Evolutionary conservation across 257 asterid genomes (phyloP), one percentile per base, ranked within the genome.

Genomic region (Solanum sejunctum): DNA sequence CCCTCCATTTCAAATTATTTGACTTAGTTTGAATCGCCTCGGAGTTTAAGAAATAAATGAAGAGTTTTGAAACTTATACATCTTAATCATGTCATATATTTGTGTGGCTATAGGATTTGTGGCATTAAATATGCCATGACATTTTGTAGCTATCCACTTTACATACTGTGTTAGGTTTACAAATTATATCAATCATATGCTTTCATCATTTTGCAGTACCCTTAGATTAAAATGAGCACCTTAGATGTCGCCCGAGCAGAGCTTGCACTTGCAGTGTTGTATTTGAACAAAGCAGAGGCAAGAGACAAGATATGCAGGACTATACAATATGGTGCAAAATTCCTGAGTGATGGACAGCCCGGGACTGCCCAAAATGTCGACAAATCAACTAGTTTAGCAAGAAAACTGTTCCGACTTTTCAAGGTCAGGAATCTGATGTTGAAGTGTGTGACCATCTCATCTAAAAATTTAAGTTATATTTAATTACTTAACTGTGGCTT

Each of bases 281-380:
- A 97, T 88, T 91, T 97, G 88, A 93, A 93, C 97, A 97, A 97
- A 91, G 98, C 98, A 47, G 99, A 97, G 87, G 96, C 98, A 60
- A 94, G 99, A 92, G 99, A 97, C 86, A 97, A 97, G 95, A 94
- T 97, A 88, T 97, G 98, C 92, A 92, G 98, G 94, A 95, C 99
- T n/a, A 95, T 97, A 85, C 98, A 97, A 83, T 97, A 97, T 83
- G 99, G 98, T 85, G 94, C 98, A 0, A 97, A 94, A 87, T 95
- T 91, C 92, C 86, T 97, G 89, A 95, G 99, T 89, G 91, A 95
- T 85, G 98, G 98, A 28, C 91, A 93, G 89, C 94, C 98, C 39
- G 98, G 98, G 7, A 90, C 95, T 2, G 98, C 98, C 4, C 98
- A 94, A 86, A 92, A 92, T 86, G 98, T 97, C 49, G 99, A 97